Conservation (phyloP, 1,284 basidiomycete genomes). For the Sporisorium scitamineum region DNA sequence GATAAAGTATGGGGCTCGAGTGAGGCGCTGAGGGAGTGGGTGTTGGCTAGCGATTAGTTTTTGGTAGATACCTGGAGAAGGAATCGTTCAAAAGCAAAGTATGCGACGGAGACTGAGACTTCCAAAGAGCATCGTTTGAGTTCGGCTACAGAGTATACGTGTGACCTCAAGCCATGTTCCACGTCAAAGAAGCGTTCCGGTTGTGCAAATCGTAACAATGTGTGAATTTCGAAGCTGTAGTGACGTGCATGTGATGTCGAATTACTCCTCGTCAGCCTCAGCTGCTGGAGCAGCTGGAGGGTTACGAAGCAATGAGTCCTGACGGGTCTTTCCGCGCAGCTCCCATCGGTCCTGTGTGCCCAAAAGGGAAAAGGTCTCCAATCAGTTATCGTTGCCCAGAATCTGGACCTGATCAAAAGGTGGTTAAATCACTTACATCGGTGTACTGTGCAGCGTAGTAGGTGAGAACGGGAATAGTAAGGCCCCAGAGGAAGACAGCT, state of each 20-base stretch:
- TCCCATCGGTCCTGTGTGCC: constrained; percentile 56
- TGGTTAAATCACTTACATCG: constrained; percentile 50
- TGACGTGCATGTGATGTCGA: too few relatives aligned
- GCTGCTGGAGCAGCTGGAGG: constrained; percentile 31
- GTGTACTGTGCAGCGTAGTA: constrained; percentile 53
- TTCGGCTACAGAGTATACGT: too few relatives aligned
- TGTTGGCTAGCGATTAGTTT: constrained; percentile 47
- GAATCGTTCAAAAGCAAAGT: too few relatives aligned
- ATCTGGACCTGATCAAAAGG: not conserved
- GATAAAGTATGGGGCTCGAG: constrained; percentile 57
- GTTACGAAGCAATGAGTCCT: constrained; percentile 52
- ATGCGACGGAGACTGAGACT: too few relatives aligned
- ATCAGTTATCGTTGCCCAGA: not conserved
- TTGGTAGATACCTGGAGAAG: not conserved
- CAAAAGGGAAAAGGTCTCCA: too few relatives aligned
- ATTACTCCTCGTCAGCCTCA: constrained; percentile 34
- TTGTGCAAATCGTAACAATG: not conserved
- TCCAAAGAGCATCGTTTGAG: too few relatives aligned
- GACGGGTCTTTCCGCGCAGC: constrained; percentile 54
- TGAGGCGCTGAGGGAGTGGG: constrained; percentile 47
- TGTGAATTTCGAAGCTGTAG: constrained; percentile 8
- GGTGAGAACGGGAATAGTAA: constrained; percentile 52
- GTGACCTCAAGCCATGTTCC: too few relatives aligned
- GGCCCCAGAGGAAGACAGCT: constrained; percentile 51
- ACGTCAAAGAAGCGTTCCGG: not conserved